A percentile compares a stretch with the other conserved stretches of the same genome.
phyloP scores from a whole-genome alignment of 768 basidiomycete species.

The Daedaleopsis nitida region DNA sequence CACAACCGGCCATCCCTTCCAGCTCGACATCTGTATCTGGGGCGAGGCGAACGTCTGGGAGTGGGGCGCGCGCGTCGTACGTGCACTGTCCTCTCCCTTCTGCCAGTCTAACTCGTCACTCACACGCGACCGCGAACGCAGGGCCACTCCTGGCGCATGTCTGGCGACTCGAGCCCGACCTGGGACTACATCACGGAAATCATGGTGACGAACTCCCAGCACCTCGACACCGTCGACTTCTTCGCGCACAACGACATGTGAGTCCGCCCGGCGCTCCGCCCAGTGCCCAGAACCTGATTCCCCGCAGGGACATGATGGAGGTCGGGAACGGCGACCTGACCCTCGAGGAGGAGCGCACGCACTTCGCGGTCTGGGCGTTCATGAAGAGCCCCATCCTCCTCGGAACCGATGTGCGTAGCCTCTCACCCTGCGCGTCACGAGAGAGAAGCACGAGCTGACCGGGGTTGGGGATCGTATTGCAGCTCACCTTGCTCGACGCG shows the following conservation, averaged over 20 bases:
- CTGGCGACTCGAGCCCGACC: constrained; percentile 47
- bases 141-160: constrained; percentile 59
- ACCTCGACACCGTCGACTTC: constrained; percentile 46
- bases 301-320: constrained; percentile 53
- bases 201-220: constrained; percentile 44
- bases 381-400: constrained; percentile 60
- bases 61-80: constrained; percentile 58
- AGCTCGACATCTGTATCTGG: constrained; percentile 57
- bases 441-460: no score
- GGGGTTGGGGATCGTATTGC: neutral
- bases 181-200: constrained; percentile 54
- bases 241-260: constrained; percentile 55
- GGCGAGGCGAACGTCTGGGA: constrained; percentile 56
- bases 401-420: constrained; percentile 34
- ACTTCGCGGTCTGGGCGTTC: constrained; percentile 62
- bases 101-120: neutral
- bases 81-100: constrained; percentile 7
- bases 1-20: constrained; percentile 45
- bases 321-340: constrained; percentile 53
- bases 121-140: constrained; percentile 11
- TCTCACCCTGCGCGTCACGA: neutral
- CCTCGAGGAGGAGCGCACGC: constrained; percentile 52
- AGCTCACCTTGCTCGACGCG: constrained; percentile 44
- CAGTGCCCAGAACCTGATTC: no score
- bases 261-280: neutral